A percentile compares a stretch with the other conserved stretches of the same genome.
Conservation (phyloP, 108 stramenopile species). For the Cylindrotheca closterium region DNA sequence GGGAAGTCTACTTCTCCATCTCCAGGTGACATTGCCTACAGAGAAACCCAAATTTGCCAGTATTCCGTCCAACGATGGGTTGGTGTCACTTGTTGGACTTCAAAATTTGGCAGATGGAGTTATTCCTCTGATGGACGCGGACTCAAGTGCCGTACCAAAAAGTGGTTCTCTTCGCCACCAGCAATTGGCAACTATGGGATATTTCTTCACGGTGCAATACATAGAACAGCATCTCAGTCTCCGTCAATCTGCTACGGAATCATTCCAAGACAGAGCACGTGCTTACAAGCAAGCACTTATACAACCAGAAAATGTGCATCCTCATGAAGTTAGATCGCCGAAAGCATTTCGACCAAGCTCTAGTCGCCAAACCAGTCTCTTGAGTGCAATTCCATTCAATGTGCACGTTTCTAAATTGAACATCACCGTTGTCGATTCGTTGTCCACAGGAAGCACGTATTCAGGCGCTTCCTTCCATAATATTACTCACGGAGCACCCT, state of each 20-base stretch:
- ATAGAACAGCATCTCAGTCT: conserved; percentile 51
- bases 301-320: conserved; percentile 32
- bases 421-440: conserved; percentile 49
- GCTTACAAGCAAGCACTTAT: conserved; percentile 36
- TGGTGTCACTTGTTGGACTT: conserved; percentile 67
- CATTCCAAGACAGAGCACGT: conserved; percentile 43
- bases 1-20: conserved; percentile 49
- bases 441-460: conserved; percentile 19
- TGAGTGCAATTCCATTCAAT: conserved; percentile 85
- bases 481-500: conserved; percentile 82
- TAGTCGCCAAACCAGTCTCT: conserved; percentile 42
- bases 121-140: conserved; percentile 38
- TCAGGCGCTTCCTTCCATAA: conserved; percentile 54
- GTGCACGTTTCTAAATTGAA: conserved; percentile 66
- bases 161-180: conserved; percentile 43
- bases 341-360: conserved; percentile 74
- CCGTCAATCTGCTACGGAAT: conserved; percentile 47
- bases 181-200: conserved; percentile 78
- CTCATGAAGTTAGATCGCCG: conserved; percentile 61
- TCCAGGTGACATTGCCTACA: conserved; percentile 43
- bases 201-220: conserved; percentile 56
- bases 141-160: conserved; percentile 5
- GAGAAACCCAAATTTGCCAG: conserved; percentile 4
- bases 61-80: conserved; percentile 42
- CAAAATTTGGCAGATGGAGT: conserved; percentile 50